Base-by-base conservation (phyloP, 129 eudicot species). In the Escallonia herrerae region DNA sequence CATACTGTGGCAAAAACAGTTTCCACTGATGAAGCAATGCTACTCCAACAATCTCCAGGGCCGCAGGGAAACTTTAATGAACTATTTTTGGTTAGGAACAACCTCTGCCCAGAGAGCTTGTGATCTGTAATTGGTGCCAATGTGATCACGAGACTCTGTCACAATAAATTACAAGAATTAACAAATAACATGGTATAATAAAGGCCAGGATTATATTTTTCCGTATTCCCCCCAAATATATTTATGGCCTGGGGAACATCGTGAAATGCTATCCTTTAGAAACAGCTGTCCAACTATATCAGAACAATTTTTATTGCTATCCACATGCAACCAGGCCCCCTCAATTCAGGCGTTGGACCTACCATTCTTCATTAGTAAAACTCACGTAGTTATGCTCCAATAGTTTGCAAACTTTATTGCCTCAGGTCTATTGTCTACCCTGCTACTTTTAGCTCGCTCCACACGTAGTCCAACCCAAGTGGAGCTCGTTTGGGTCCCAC, bases 241-340 rank as follows among this genome's bases (percentile, higher is more conserved):
- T 22, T 22, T 22, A 22, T 22, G 33, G 33, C 33, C 33, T 22
- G 33, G 33, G 33, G 33, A 22, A 22, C 33, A 22, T 22, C 33
- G 33, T 22, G 33, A 22, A 22, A 53, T 13, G 58, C 58, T 53
- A 39, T 12, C 9, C 8, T 22, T 13, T 11, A 40, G 44, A 59
- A 63, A 22, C 33, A 22, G 33, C 78, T 66, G 73, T 70, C 67
- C 22, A 56, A 60, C 63, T 46, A 53, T 52, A 58, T 54, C 43
- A 15, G 15, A 4, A 7, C 40, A 8, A 47, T 58, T 45, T 58
- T 40, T 22, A 66, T 49, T 49, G 56, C 15, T 57, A 45, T 37
- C 44, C 79, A 74, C 73, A 74, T 74, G 79, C 72, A 50, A 58
- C 70, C 2, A 15, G 49, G 45, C 14, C 62, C 72, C 63, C 40